Conservation (phyloP, 208 protist species). For the Crithidia brevicula region DNA sequence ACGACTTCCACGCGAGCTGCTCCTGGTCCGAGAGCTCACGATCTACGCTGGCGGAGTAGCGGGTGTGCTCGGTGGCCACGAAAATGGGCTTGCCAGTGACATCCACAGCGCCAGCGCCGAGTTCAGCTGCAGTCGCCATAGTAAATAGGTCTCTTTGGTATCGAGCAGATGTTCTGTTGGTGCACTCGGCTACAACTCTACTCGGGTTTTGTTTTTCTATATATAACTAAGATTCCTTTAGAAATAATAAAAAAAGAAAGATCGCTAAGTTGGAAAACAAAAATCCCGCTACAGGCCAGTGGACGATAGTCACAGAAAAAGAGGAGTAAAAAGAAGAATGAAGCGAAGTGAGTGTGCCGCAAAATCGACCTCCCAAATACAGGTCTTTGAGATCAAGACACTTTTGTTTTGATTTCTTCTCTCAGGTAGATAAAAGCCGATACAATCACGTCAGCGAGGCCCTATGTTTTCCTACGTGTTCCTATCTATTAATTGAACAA, state of each 20-base stretch:
- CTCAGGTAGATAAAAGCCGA: no score
- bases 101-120: constrained; percentile 69
- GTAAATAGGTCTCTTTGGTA: constrained; percentile 5
- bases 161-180: no score
- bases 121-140: constrained; percentile 50
- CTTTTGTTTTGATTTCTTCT: no score
- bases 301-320: not conserved
- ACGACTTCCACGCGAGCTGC: constrained; percentile 88
- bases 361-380: no score
- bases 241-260: constrained; percentile 3
- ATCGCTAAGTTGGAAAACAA: no score
- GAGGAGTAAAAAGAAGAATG: not conserved
- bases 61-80: constrained; percentile 78
- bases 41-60: constrained; percentile 60
- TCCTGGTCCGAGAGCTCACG: constrained; percentile 87
- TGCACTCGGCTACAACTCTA: no score
- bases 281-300: no score
- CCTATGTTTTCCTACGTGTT: not conserved
- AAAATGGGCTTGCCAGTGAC: constrained; percentile 70
- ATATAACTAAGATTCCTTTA: not conserved
- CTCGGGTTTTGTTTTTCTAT: not conserved
- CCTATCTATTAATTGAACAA: not conserved
- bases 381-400: no score
- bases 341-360: no score
- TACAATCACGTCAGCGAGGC: no score